These are phyloP conservation scores for Sarcocystis neurona DNA, from an alignment of 169 alveolate species.

Conservation along the genomic window DNA sequence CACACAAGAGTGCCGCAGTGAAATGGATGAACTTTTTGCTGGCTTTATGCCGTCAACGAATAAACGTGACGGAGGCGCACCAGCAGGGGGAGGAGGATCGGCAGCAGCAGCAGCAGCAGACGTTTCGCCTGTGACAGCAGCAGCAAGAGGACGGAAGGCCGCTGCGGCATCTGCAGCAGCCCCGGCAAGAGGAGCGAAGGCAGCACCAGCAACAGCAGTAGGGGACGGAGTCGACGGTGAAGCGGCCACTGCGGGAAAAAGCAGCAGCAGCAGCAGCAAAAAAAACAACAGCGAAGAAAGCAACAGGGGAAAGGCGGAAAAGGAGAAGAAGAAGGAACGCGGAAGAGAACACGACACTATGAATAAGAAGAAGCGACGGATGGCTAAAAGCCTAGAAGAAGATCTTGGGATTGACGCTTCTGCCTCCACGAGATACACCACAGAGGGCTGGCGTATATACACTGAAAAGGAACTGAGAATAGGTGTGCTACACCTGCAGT, in stretches of 20 bases:
- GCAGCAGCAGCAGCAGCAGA: constrained; percentile 36
- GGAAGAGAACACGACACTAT: neutral
- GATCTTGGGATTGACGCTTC: constrained; percentile 38
- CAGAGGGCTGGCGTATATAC: constrained; percentile 42
- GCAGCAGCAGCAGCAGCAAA: constrained; percentile 47
- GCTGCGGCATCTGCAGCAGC: neutral
- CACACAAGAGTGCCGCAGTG: neutral
- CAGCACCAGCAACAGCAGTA: neutral
- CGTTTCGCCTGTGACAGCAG: constrained; percentile 42
- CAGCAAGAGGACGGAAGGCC: constrained; percentile 28
- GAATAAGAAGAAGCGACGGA: constrained; percentile 10
- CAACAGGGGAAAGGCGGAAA: constrained; percentile 6
- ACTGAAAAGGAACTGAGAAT: constrained; percentile 21
- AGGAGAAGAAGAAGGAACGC: neutral
- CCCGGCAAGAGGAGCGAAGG: constrained; percentile 13
- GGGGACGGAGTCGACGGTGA: constrained; percentile 42
- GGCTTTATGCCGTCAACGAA: neutral
- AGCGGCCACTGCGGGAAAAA: neutral
- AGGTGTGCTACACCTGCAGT: constrained; percentile 16
- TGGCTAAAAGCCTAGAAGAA: neutral
- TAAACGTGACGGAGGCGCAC: neutral
- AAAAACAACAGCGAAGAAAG: neutral
- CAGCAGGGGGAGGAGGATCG: neutral
- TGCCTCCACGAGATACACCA: constrained; percentile 10
- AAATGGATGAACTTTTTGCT: constrained; percentile 7